Evolutionary conservation across 257 asterid genomes (phyloP), one percentile per base, ranked within the genome.

Genomic region (Ajuga chamaepitys): DNA sequence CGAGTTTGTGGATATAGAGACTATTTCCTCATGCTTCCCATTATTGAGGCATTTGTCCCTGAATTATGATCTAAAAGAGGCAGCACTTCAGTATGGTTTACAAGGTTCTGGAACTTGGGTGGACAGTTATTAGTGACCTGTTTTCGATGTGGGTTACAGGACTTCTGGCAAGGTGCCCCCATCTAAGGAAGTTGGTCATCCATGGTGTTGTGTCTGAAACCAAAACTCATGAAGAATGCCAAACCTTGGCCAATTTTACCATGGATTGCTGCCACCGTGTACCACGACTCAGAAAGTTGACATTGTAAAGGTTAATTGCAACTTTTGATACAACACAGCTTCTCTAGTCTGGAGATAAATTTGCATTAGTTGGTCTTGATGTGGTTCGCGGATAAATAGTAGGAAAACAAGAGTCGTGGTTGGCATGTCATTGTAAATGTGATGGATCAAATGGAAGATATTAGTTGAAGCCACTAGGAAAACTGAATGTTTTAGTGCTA

Each of bases 101-200:
- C 89, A 81, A 69, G 88, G 91, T 50, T 72, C 93, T 91, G 91
- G 96, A 88, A 64, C 95, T 91, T 63, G 98, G 98, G 46, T 91
- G 98, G 98, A 81, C 89, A 0, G 88, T 91, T 3, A 84, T 88
- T 67, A 85, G 75, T 53, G 95, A 88, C 64, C 74, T 83, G 57
- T 91, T 91, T 70, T 74, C 91, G 1, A 72, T 71, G 46, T 91
- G 96, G 96, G 95, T 91, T 30, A 75, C 91, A 2, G 91, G 94
- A 45, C 80, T 91, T 70, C 71, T 91, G 17, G 91, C 84, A 70
- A 86, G 85, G 75, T 88, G 98, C 73, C 89, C 94, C 62, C 74
- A 66, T 55, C 83, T 91, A 59, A 75, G 64, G 85, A 88, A 86
- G 77, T 78, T 91, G 84, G 85, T 88, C 71, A 80, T 91, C 70